Base-by-base conservation (phyloP, 2,329 filamentous ascomycete species). In the Acrodontium crateriforme region DNA sequence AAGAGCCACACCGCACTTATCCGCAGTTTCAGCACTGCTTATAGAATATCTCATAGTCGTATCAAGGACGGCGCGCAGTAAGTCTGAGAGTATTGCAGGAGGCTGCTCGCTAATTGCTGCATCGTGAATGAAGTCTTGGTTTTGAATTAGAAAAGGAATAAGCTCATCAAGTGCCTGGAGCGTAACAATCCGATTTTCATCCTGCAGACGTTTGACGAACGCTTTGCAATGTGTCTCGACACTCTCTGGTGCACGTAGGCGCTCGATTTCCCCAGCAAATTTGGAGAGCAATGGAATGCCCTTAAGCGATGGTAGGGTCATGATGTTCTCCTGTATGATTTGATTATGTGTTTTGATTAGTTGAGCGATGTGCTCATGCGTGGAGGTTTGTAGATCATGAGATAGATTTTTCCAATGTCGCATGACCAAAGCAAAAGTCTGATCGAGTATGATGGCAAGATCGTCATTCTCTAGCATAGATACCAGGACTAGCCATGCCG, bases 181-280 rank as follows among this genome's bases (percentile, higher is more conserved):
- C 12, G 93, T 81, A 25, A 98, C 85, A 1, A 79, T 77, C 0
- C 76, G 69, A 47, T 87, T 91, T 41, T 98, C 89, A 45, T 89
- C 83, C 21, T 67, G 62, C 30, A 91, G 69, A 37, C 89, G 71
- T 39, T 71, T 64, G 13, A 74, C 67, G 39, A 92, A 89, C 3
- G 82, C 66, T 20, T 69, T 63, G 32, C 87, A 73, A 8, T 71
- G 65, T 28, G 72, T 74, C 41, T 74, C 70, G 10, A 69, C 60
- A 40, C 79, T 76, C 32, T 79, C 69, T 12, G 69, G 65, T 3
- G 57, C 59, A 40, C 81, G 80, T 34, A 89, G 58, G 2, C 64
- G 59, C 9, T 65, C 62, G 7, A 98, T 60, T 32, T 71, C 69
- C 5, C 55, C 52, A 42, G 85, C 78, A 10, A 84, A 66, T 14